A percentile compares a stretch with the other conserved stretches of the same genome.
phyloP scores from a whole-genome alignment of 176 grass and related monocot species.

The Cenchrus fungigraminus region DNA sequence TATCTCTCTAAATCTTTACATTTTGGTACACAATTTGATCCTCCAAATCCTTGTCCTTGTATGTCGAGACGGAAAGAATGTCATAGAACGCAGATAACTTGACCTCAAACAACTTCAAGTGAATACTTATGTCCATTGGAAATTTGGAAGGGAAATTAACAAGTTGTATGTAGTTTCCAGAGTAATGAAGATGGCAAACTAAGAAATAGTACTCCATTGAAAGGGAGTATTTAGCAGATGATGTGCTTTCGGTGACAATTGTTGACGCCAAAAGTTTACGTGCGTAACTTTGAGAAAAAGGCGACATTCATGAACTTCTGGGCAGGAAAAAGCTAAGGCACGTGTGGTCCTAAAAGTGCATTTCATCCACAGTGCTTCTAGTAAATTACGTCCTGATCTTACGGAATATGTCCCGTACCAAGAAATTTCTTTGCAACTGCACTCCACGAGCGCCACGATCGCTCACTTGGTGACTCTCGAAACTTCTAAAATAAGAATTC shows the following conservation, averaged over 20 bases:
- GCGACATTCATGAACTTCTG: not conserved
- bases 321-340: not conserved
- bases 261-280: not conserved
- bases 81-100: not conserved
- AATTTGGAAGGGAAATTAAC: not conserved
- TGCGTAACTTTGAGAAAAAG: not conserved
- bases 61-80: too few species aligned
- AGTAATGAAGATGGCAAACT: not conserved
- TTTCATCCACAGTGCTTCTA: not conserved
- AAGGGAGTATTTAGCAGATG: not conserved
- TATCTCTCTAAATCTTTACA: too few species aligned
- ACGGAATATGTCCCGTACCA: constrained; percentile 9
- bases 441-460: not conserved
- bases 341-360: constrained; percentile 25
- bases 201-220: too few species aligned
- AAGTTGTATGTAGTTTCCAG: not conserved
- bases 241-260: not conserved
- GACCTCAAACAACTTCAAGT: not conserved
- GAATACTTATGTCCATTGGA: not conserved
- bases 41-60: too few species aligned
- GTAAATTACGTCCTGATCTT: constrained; percentile 39
- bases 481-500: not conserved
- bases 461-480: not conserved
- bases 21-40: too few species aligned
- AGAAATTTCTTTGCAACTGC: constrained; percentile 17